phyloP scores from a whole-genome alignment of 2,329 filamentous ascomycete genomes.

The Aschersonia sp. region DNA sequence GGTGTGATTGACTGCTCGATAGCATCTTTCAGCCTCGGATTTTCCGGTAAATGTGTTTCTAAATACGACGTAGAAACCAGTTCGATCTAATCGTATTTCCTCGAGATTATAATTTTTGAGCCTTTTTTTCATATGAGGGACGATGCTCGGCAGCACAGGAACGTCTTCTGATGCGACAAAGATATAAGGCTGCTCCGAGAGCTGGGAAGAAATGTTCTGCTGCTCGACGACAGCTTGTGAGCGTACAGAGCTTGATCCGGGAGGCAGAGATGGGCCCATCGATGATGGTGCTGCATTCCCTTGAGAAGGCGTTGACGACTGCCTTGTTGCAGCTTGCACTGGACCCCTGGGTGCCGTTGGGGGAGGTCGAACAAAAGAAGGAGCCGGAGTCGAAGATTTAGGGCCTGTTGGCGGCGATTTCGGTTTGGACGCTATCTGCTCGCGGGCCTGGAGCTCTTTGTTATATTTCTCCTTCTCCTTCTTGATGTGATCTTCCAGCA shows the following conservation, averaged over 20 bases:
- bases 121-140: slow-evolving; percentile 80
- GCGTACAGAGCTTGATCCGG: slow-evolving; percentile 12
- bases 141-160: slow-evolving; percentile 70
- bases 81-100: slow-evolving; percentile 68
- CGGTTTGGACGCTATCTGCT: slow-evolving; percentile 10
- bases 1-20: slow-evolving; percentile 61
- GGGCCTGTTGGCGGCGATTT: slow-evolving; percentile 23
- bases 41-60: slow-evolving; percentile 63
- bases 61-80: slow-evolving; percentile 88
- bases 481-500: slow-evolving; percentile 62
- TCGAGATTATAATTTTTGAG: slow-evolving; percentile 71
- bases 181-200: slow-evolving; percentile 73
- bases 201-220: slow-evolving; percentile 49
- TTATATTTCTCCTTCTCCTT: slow-evolving; percentile 49
- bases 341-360: slow-evolving; percentile 81
- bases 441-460: slow-evolving; percentile 16
- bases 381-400: slow-evolving; percentile 13
- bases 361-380: slow-evolving; percentile 37
- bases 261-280: slow-evolving; percentile 12
- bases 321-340: slow-evolving; percentile 35
- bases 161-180: slow-evolving; percentile 81
- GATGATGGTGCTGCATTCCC: background rate
- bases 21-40: slow-evolving; percentile 69
- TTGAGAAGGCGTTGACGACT: slow-evolving; percentile 8
- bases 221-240: slow-evolving; percentile 43